phyloP scores from a whole-genome alignment of 139 green algal genomes.

The Chlamydomonas schloesseri region DNA sequence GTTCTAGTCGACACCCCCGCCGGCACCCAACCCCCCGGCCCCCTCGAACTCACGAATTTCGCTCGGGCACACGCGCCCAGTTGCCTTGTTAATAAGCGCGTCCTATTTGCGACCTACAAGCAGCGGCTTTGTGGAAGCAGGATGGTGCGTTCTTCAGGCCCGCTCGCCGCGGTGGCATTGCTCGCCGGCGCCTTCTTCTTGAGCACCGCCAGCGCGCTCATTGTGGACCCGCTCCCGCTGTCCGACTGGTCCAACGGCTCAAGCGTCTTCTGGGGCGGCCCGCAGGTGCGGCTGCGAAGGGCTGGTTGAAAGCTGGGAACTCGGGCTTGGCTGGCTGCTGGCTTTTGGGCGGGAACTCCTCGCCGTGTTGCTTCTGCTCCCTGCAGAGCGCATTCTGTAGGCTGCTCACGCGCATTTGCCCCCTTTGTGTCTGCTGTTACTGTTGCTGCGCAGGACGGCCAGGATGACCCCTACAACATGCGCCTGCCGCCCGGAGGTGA shows the following conservation, averaged over 20 bases:
- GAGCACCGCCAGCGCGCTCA: background rate
- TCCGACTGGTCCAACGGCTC: background rate
- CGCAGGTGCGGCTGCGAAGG: background rate
- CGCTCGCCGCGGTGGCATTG: background rate
- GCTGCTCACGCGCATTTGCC: no score
- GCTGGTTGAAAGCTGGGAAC: background rate
- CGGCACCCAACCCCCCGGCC: no score
- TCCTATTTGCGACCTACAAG: background rate
- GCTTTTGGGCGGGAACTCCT: background rate
- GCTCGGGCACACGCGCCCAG: no score
- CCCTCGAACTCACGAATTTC: no score
- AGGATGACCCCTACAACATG: constrained; percentile 29
- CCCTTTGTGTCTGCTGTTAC: no score
- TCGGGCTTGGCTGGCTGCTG: background rate
- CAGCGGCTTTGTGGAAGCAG: no score
- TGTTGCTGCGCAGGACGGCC: constrained; percentile 19
- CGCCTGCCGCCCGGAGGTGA: constrained; percentile 30
- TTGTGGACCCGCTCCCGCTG: background rate
- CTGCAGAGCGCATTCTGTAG: no score
- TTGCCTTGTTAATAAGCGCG: no score
- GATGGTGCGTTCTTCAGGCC: no score
- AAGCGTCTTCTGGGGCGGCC: constrained; percentile 12
- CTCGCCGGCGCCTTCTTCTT: background rate
- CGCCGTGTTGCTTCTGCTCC: background rate
- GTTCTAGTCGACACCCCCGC: no score